Percentiles rank a stretch among this genome's conserved stretches.
Evolutionary conservation across 2,329 filamentous ascomycete genomes (phyloP).

Genomic region (Fusarium sp.): DNA sequence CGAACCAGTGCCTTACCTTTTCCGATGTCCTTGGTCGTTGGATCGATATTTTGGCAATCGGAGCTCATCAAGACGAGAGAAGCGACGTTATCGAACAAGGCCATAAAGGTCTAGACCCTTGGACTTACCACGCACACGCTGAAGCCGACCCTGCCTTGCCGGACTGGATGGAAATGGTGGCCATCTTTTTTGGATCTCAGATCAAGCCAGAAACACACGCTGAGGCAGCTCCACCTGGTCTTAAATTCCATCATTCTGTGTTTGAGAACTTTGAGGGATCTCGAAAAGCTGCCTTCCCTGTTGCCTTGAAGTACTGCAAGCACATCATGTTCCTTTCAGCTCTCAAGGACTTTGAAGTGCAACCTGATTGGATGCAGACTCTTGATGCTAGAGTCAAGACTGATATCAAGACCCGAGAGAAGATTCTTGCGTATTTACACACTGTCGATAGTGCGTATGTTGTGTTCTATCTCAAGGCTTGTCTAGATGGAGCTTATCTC

Average conservation of each 20-base stretch:
- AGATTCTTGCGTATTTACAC: conserved; percentile 67
- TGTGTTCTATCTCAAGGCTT: conserved; percentile 62
- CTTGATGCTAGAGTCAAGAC: conserved; percentile 79
- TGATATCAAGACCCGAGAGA: conserved; percentile 72
- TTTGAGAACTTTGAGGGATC: conserved; percentile 63
- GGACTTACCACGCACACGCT: conserved; percentile 62
- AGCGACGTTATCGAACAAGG: conserved; percentile 92
- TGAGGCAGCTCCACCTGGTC: conserved; percentile 49
- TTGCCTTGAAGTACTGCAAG: conserved; percentile 76
- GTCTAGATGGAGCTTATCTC: conserved; percentile 67
- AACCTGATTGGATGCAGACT: conserved; percentile 86
- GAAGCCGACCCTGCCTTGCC: conserved; percentile 58
- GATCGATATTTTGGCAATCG: conserved; percentile 87
- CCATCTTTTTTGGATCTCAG: conserved; percentile 59
- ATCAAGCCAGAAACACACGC: conserved; percentile 52
- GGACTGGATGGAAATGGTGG: conserved; percentile 64
- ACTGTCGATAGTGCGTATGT: conserved; percentile 55
- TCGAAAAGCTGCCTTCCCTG: conserved; percentile 68
- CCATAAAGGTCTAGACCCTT: conserved; percentile 83
- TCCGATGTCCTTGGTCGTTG: conserved; percentile 83
- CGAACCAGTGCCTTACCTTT: conserved; percentile 87
- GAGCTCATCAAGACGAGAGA: conserved; percentile 73
- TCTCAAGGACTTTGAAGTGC: conserved; percentile 65
- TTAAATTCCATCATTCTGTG: conserved; percentile 29
- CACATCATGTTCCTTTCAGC: conserved; percentile 65